Base-by-base conservation (phyloP, 2,329 filamentous ascomycete genomes). In the Diplodia intermedia region DNA sequence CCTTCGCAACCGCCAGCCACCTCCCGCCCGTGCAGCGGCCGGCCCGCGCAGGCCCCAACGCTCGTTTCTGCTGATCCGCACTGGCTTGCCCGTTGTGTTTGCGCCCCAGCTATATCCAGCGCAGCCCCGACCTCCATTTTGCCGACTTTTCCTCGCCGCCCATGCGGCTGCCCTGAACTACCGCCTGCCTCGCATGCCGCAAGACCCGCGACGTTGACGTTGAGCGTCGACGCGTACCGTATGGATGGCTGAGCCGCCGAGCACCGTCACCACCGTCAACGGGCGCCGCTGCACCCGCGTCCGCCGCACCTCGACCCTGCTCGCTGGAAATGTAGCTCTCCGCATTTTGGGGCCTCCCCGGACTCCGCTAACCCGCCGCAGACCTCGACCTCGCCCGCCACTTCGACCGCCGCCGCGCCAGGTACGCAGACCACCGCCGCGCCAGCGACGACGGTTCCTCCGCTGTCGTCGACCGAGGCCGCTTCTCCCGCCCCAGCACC, bases 211-310 rank as follows among this genome's bases (percentile, higher is more conserved):
- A 52, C 57, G 57, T 61, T 61, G 57, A 61, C 60, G 60, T 63
- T 63, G 60, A 63, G 50, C 60, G 60, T 63, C 60, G 43, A 38
- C 60, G 57, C 60, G 75, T 69, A 73, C 69, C 70, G 71, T 72
- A 69, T 75, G 75, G 72, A 80, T 80, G 78, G 77, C 78, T 70
- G 74, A 76, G 71, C 78, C 77, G 49, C 73, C 73, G 73, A 74
- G 76, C 54, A 75, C 74, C 56, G 76, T 75, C 63, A 79, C 77
- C 67, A 79, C 77, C 68, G 77, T 80, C 70, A 77, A 69, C 70
- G 78, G 78, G 71, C 74, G 74, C 72, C 74, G 75, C 73, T 80
- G 78, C 73, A 79, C 77, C 71, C 76, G 78, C 69, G 77, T 77
- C 67, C 76, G 75, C 20, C 38, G 47, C 52, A 53, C 67, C 62